Base-by-base conservation (phyloP, 176 grass and related monocot genomes). In the Aegilops tauschii region DNA sequence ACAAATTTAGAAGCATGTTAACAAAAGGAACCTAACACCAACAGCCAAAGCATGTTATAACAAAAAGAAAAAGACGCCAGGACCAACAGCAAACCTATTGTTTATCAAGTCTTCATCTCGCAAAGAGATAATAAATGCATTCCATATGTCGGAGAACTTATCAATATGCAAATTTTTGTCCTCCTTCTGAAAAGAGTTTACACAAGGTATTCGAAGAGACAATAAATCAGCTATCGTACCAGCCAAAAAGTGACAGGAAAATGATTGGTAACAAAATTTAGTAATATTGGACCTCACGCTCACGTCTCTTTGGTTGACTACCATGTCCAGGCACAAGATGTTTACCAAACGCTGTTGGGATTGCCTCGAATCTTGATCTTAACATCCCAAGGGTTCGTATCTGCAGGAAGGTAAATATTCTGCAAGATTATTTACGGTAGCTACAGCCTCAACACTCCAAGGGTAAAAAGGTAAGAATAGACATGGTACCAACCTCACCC, bases 341-440 rank as follows among this genome's bases (percentile, higher is more conserved):
- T 84, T 90, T 83, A 65, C 59, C 65, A 78, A 96, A 99, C 77
- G 87, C 79, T 80, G 5, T 77, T 64, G 93, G 94, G 31, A 99
- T 90, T 85, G 87, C 64, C 39, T 87, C 71, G 65, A 99, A 99
- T 86, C 97, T 96, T 39, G 94, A 96, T 77, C 97, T 94, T 90
- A 99, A 87, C 97, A 96, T 96, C 6, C 94, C 92, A 79, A 99
- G 91, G 4, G 94, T 99, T n/a, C 94, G 94, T 36, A 99, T 99
- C 97, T 99, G 85, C 50, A 87, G 37, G 32, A 91, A 88, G 69
- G 6, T 67, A 80, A 90, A 86, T 31, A 86, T 44, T 74, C 20
- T 75, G 32, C 49, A 82, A 77, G 65, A 47, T 76, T 88, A 65
- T 37, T 59, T 61, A 20, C n/a, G 78, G 40, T 81, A 72, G 50